Percentiles rank a stretch among this genome's conserved stretches.
phyloP scores from a whole-genome alignment of 225 moss, liverwort and hornwort genomes.

The Rhytidiadelphus loreus region DNA sequence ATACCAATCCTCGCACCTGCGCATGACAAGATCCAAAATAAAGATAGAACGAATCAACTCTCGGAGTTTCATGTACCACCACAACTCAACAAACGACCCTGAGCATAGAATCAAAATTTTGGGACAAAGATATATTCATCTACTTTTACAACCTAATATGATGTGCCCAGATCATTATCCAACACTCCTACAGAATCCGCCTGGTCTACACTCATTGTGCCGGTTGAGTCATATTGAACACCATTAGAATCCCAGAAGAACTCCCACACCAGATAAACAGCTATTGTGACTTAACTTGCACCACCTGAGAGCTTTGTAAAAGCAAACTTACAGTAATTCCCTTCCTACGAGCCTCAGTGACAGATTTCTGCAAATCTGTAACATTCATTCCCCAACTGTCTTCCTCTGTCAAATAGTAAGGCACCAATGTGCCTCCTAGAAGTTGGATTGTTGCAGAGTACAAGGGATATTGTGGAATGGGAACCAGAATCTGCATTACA shows the following conservation, averaged over 20 bases:
- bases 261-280: not conserved
- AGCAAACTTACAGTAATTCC: constrained; percentile 27
- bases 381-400: constrained; percentile 24
- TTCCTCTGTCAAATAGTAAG: constrained; percentile 39
- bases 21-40: not conserved
- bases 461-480: constrained; percentile 41
- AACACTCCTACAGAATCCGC: not conserved
- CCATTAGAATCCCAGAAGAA: not conserved
- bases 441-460: constrained; percentile 47
- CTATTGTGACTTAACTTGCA: not conserved
- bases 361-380: constrained; percentile 28
- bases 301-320: not conserved
- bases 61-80: not conserved
- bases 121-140: not conserved
- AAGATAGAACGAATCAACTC: not conserved
- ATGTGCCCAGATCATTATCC: not conserved
- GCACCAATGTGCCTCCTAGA: constrained; percentile 37
- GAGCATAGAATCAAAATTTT: not conserved
- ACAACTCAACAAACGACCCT: not conserved
- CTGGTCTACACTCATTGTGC: not conserved
- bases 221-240: not conserved
- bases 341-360: constrained; percentile 27
- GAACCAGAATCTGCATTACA: constrained; percentile 26
- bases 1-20: constrained; percentile 87
- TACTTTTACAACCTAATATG: not conserved